These are phyloP conservation scores for Trichothecium roseum DNA, from an alignment of 2,329 filamentous ascomycete genomes.

Conservation along the genomic window DNA sequence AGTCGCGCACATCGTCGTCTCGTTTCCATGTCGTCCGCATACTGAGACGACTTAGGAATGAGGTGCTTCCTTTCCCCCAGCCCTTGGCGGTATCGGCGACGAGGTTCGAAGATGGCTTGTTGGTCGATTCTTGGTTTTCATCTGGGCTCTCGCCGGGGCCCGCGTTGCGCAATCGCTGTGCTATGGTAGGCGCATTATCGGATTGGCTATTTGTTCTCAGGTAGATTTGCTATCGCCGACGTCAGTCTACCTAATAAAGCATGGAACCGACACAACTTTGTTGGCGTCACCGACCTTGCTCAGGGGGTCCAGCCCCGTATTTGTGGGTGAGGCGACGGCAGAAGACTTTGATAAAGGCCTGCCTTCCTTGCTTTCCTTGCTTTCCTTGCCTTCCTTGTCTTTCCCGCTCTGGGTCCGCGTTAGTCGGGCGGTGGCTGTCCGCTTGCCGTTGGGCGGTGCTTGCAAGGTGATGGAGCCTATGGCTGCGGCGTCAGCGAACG, in stretches of 20 bases:
- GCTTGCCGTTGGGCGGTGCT: conserved; percentile 6
- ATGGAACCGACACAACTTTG: background rate
- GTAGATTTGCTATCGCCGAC: conserved; percentile 24
- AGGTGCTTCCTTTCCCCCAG: conserved; percentile 58
- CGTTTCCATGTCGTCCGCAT: conserved; percentile 70
- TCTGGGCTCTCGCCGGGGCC: conserved; percentile 43
- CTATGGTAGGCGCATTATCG: conserved; percentile 37
- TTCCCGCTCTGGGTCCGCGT: conserved; percentile 37
- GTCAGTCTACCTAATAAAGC: background rate
- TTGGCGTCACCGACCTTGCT: conserved; percentile 20
- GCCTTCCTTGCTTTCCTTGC: conserved; percentile 10
- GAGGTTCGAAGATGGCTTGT: conserved; percentile 28
- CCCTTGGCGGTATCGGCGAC: conserved; percentile 41
- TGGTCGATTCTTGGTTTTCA: conserved; percentile 24
- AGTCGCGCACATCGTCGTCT: conserved; percentile 45
- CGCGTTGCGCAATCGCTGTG: conserved; percentile 42
- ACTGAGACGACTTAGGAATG: conserved; percentile 73
- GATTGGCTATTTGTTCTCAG: conserved; percentile 24
- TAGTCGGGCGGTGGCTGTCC: conserved; percentile 11
- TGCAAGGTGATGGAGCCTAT: no score
- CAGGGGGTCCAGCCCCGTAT: conserved; percentile 20
- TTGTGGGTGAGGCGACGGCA: background rate
- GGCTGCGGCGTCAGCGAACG: conserved; percentile 3
- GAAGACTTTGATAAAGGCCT: conserved; percentile 3
- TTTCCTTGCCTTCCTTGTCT: conserved; percentile 17